Conservation (phyloP, 192 early-diverging fungal species). For the Coemansia sp. region DNA sequence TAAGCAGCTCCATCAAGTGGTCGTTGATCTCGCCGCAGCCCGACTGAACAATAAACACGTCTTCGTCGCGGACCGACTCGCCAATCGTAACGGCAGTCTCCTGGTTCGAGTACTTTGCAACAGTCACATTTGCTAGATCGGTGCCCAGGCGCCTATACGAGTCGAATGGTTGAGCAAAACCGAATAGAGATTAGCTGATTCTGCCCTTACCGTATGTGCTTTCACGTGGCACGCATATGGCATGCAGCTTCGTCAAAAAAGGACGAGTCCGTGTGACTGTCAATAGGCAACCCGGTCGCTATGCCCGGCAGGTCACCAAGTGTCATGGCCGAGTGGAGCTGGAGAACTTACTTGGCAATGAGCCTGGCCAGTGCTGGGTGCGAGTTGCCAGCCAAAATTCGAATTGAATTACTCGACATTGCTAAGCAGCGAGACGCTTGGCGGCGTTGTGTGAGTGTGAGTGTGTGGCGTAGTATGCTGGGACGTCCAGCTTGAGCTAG, state of each 20-base stretch:
- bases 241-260: not conserved
- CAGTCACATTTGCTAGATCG: constrained; percentile 88
- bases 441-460: not conserved
- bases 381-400: constrained; percentile 95
- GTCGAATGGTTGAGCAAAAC: not conserved
- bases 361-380: constrained; percentile 88
- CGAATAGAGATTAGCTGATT: not conserved
- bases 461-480: not conserved
- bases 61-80: constrained; percentile 94
- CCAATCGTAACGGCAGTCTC: constrained; percentile 93
- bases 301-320: not conserved
- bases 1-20: constrained; percentile 95
- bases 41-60: constrained; percentile 96
- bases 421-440: not conserved
- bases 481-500: not conserved
- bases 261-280: not conserved
- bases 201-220: not conserved
- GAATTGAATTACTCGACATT: constrained; percentile 90
- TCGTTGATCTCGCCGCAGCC: constrained; percentile 97
- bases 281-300: not conserved
- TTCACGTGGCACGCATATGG: not conserved
- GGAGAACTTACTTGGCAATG: constrained; percentile 78
- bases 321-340: not conserved
- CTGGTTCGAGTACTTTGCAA: constrained; percentile 97
- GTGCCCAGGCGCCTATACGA: constrained; percentile 77